A percentile compares a stretch with the other conserved stretches of the same genome.
Conservation (phyloP, 345 rosid species). For the Acer campestre region DNA sequence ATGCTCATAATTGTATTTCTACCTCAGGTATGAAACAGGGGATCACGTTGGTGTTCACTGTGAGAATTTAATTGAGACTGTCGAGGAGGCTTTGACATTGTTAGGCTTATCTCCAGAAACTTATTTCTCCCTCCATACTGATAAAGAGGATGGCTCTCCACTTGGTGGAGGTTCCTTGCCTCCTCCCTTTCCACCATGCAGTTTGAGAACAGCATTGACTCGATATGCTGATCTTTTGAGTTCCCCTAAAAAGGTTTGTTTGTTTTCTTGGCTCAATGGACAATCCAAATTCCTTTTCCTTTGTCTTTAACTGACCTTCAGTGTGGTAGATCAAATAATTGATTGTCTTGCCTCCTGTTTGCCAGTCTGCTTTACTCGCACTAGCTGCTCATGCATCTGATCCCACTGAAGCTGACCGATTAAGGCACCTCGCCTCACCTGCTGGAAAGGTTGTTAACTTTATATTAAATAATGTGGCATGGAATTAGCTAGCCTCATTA, state of each 20-base stretch:
- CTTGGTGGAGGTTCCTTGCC: slow-evolving; percentile 78
- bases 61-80: slow-evolving; percentile 74
- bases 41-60: slow-evolving; percentile 94
- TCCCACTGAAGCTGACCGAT: slow-evolving; percentile 83
- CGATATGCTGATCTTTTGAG: slow-evolving; percentile 84
- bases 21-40: slow-evolving; percentile 90
- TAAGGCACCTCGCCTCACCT: slow-evolving; percentile 84
- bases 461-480: background rate
- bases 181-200: slow-evolving; percentile 85
- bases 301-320: background rate
- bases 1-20: slow-evolving; percentile 17
- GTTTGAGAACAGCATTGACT: slow-evolving; percentile 77
- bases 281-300: background rate
- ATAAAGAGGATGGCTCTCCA: slow-evolving; percentile 90
- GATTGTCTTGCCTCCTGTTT: slow-evolving; percentile 18
- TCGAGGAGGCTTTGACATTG: slow-evolving; percentile 81
- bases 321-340: background rate
- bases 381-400: slow-evolving; percentile 94
- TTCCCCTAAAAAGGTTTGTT: slow-evolving; percentile 88
- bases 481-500: background rate
- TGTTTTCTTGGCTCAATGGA: slow-evolving; percentile 10
- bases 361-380: slow-evolving; percentile 86
- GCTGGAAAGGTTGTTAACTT: slow-evolving; percentile 75
- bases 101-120: slow-evolving; percentile 79
- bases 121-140: slow-evolving; percentile 82